These are phyloP conservation scores for Trichoderma atroviride DNA, from an alignment of 2,329 filamentous ascomycete genomes.

Conservation along the genomic window DNA sequence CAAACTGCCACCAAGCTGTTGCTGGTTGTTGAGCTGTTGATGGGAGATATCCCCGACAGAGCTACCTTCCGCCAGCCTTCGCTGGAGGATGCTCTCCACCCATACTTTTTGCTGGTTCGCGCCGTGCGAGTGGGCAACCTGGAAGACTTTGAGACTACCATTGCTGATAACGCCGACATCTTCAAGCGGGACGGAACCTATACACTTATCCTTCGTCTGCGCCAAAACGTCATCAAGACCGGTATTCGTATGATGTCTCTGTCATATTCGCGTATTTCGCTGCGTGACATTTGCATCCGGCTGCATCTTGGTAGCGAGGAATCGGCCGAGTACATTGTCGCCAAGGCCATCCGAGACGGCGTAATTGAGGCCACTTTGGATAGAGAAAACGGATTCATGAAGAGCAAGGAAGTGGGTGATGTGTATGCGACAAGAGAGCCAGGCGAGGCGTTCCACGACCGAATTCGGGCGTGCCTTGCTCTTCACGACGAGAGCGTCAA, in stretches of 20 bases:
- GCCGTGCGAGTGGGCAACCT: constrained; percentile 96
- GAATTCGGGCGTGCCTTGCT: constrained; percentile 86
- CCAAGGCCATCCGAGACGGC: constrained; percentile 95
- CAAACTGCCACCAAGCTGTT: constrained; percentile 96
- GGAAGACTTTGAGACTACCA: constrained; percentile 86
- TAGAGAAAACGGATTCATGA: constrained; percentile 95
- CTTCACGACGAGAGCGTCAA: constrained; percentile 98
- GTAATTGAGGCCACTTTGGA: constrained; percentile 96
- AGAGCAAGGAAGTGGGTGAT: constrained; percentile 95
- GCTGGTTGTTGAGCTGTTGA: constrained; percentile 91
- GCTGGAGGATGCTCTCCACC: constrained; percentile 84
- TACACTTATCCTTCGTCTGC: constrained; percentile 88
- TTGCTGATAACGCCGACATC: constrained; percentile 76
- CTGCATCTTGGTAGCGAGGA: constrained; percentile 93
- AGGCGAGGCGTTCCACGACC: constrained; percentile 95
- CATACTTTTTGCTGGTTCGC: constrained; percentile 92
- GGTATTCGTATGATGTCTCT: constrained; percentile 99
- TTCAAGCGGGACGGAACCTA: constrained; percentile 96
- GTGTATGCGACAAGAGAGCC: constrained; percentile 96
- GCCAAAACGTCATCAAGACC: constrained; percentile 99
- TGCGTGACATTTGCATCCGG: constrained; percentile 95
- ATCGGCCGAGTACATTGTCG: constrained; percentile 98
- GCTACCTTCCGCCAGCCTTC: constrained; percentile 88
- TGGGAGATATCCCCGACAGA: constrained; percentile 97
- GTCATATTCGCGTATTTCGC: constrained; percentile 94